Evolutionary conservation across 2,329 filamentous ascomycete genomes (phyloP), one percentile per base, ranked within the genome.

Genomic region (Fusarium hostae): DNA sequence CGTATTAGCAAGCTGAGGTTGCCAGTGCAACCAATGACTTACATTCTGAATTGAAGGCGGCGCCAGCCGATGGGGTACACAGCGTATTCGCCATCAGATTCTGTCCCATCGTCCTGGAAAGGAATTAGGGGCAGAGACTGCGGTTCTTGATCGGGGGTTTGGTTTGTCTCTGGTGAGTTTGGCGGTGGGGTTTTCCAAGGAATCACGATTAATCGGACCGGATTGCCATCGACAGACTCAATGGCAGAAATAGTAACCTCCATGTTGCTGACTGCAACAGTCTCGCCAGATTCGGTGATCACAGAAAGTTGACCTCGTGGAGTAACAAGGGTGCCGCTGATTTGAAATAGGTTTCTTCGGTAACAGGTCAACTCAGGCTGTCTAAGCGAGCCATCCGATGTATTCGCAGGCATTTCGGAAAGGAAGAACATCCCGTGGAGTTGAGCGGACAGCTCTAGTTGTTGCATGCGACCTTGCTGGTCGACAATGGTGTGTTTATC

Each of bases 171-270:
- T n/a, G 90, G 87, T 6, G 91, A 89, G 81, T 91, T 93, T 55
- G 93, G 93, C 32, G 92, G 93, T 3, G 94, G 95, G 4, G 95
- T 98, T 85, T 98, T 98, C 95, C 95, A 98, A 2, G 95, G 95
- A 66, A 98, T 97, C 11, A 96, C 96, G 70, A 98, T 98, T 69
- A 98, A 91, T 76, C 97, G 95, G 45, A 98, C 94, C 0, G 93
- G 85, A 75, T 97, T 95, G 37, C 94, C 94, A 79, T 98, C 95
- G 20, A 97, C 94, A 3, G 95, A 98, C 80, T 98, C 95, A 52
- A 94, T 97, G 12, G 95, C 95, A 9, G 94, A 97, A 50, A 98
- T 93, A 59, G 92, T 91, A 58, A 98, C 89, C 80, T 98, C 95
- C 80, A 95, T 93, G 70, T 87, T 92, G 70, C 90, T 88, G 52